These are phyloP conservation scores for Prunus dulcis DNA, from an alignment of 306 rosid genomes.

Conservation along the genomic window DNA sequence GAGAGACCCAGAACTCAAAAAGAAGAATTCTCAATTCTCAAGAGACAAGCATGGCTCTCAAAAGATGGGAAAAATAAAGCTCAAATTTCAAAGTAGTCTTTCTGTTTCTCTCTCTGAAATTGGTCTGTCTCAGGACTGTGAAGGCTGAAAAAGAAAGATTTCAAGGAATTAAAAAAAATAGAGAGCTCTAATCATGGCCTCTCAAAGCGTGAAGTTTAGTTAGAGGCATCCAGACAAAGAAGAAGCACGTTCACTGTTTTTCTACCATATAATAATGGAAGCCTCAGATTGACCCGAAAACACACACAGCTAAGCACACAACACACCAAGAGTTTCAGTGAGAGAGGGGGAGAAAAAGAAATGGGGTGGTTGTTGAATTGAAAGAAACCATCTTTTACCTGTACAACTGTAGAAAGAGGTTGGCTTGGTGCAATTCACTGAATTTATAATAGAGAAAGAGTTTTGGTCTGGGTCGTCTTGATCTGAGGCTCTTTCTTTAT, in stretches of 20 bases:
- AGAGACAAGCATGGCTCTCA: conserved; percentile 82
- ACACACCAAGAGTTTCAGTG: conserved; percentile 17
- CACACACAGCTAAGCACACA: conserved; percentile 67
- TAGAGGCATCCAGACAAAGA: conserved; percentile 50
- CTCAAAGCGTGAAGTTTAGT: conserved; percentile 65
- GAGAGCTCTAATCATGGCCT: conserved; percentile 45
- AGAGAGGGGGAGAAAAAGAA: conserved; percentile 1
- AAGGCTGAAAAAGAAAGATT: conserved; percentile 30
- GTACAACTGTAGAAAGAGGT: conserved; percentile 13
- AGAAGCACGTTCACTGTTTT: conserved; percentile 66
- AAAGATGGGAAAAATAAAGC: conserved; percentile 67
- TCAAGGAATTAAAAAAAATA: conserved; percentile 34
- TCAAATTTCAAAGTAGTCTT: conserved; percentile 57
- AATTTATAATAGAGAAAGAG: conserved; percentile 23
- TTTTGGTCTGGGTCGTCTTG: conserved; percentile 28
- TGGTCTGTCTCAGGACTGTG: conserved; percentile 39
- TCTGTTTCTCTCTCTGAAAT: conserved; percentile 43
- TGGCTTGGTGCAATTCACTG: conserved; percentile 35
- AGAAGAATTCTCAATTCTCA: conserved; percentile 32
- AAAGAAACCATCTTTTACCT: conserved; percentile 40
- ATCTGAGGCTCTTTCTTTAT: conserved; percentile 23
- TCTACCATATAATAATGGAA: conserved; percentile 51
- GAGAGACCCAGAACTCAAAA: conserved; percentile 43
- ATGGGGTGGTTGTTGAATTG: conserved; percentile 9
- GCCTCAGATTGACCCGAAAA: conserved; percentile 45